Base-by-base conservation (phyloP, 2,329 filamentous ascomycete genomes). In the Paraphoma chrysanthemicola region DNA sequence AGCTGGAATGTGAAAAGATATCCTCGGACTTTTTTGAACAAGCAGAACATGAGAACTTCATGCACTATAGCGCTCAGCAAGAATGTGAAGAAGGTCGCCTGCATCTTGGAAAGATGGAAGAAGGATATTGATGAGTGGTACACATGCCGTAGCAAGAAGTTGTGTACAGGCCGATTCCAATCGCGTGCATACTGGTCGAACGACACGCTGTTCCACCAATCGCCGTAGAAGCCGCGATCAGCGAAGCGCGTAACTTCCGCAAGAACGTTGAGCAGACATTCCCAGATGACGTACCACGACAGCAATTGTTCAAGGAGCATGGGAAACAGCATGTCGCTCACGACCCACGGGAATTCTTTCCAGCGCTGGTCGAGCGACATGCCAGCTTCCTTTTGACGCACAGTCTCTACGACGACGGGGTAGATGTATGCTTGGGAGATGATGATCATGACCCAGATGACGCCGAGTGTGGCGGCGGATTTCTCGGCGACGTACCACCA, bases 281-380 rank as follows among this genome's bases (percentile, higher is more conserved):
- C 81, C 91, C 91, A 94, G 62, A 93, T 93, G 29, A 94, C 83
- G 72, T 93, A 93, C 88, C 90, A 94, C 0, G 86, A 83, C 54
- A 92, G 83, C 50, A 93, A 77, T 59, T 92, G 92, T 71, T 93
- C 90, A 77, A 92, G 86, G 77, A 93, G 86, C 59, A 94, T 88
- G 0, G 90, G 91, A 59, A 93, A 92, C 8, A 92, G 82, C 57
- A 94, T 82, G 66, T 93, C 90, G 56, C 83, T 84, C n/a, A 92
- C 77, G 53, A 93, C 84, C 84, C 88, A 91, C 0, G 91, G 90
- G 56, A 93, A 92, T 55, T 88, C 85, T 54, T 77, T 78, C 68
- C 91, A 85, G 45, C 90, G 83, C 57, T 86, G 80, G 3, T 79
- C 74, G 6, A 91, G 78, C 0, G 87, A 80, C 73, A 90, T 80